A percentile compares a stretch with the other conserved stretches of the same genome.
Evolutionary conservation across 2,329 filamentous ascomycete genomes (phyloP).

Genomic region (Malbranchea zuffiana): DNA sequence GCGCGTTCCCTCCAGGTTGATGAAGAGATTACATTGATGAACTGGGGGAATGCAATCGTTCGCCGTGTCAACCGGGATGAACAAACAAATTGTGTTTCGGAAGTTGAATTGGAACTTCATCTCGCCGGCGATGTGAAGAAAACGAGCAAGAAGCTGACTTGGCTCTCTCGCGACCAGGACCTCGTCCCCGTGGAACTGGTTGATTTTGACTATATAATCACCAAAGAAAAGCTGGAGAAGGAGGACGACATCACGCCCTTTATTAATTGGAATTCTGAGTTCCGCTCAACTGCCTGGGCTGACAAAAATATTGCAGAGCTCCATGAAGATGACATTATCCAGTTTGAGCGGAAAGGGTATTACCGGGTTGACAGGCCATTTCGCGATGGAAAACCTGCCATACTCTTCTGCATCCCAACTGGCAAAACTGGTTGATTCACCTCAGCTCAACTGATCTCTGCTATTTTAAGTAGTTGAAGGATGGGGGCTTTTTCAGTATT

Average conservation of each 20-base stretch:
- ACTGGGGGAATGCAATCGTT: conserved; percentile 23
- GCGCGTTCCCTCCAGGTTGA: conserved; percentile 67
- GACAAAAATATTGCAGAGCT: conserved; percentile 64
- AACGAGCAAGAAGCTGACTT: conserved; percentile 83
- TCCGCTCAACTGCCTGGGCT: conserved; percentile 57
- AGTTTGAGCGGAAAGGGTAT: conserved; percentile 79
- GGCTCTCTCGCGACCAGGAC: conserved; percentile 62
- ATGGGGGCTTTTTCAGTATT: too few species aligned
- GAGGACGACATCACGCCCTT: conserved; percentile 71
- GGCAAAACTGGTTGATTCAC: conserved; percentile 33
- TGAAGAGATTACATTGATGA: conserved; percentile 93
- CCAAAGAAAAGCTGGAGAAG: conserved; percentile 74
- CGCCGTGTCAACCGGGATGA: conserved; percentile 14
- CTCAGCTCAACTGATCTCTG: background rate
- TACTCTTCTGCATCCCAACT: conserved; percentile 52
- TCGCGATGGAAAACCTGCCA: conserved; percentile 41
- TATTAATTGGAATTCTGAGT: conserved; percentile 59
- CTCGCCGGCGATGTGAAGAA: conserved; percentile 78
- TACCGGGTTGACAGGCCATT: conserved; percentile 27
- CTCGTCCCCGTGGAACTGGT: conserved; percentile 65
- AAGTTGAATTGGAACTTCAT: conserved; percentile 65
- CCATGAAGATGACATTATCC: conserved; percentile 74
- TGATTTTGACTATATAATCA: conserved; percentile 77
- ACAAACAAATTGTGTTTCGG: conserved; percentile 14
- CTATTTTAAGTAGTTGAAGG: too few species aligned